Percentiles rank a stretch among this genome's conserved stretches.
Evolutionary conservation across 148 eudicot genomes (phyloP).

Genomic region (Silene latifolia): DNA sequence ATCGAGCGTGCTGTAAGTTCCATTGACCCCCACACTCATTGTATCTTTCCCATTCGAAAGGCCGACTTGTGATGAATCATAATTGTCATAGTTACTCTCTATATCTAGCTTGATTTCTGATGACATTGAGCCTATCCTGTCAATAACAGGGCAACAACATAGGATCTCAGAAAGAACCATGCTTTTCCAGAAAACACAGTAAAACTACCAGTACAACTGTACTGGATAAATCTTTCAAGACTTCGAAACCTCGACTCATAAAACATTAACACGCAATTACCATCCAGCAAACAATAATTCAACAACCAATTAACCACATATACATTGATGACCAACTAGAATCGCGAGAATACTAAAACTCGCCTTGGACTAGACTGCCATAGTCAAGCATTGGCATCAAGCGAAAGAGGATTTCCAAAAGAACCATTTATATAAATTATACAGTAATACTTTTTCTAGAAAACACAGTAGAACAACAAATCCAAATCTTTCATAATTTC

Average conservation of each 20-base stretch:
- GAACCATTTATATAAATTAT: background rate
- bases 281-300: background rate
- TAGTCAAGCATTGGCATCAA: background rate
- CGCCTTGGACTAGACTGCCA: background rate
- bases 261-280: background rate
- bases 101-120: slow-evolving; percentile 49
- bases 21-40: slow-evolving; percentile 29
- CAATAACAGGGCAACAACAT: background rate
- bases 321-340: background rate
- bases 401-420: background rate
- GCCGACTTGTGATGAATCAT: slow-evolving; percentile 37
- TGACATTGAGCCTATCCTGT: slow-evolving; percentile 49
- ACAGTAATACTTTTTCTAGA: background rate
- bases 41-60: slow-evolving; percentile 32
- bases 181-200: background rate
- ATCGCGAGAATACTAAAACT: background rate
- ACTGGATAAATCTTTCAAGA: too few species aligned
- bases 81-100: slow-evolving; percentile 29
- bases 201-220: too few species aligned
- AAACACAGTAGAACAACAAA: background rate
- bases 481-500: background rate
- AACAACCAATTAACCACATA: background rate
- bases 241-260: background rate
- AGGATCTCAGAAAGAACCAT: background rate
- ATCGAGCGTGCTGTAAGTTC: slow-evolving; percentile 32